Evolutionary conservation across 192 early-diverging fungal genomes (phyloP).

Genomic region (Coemansia sp.): DNA sequence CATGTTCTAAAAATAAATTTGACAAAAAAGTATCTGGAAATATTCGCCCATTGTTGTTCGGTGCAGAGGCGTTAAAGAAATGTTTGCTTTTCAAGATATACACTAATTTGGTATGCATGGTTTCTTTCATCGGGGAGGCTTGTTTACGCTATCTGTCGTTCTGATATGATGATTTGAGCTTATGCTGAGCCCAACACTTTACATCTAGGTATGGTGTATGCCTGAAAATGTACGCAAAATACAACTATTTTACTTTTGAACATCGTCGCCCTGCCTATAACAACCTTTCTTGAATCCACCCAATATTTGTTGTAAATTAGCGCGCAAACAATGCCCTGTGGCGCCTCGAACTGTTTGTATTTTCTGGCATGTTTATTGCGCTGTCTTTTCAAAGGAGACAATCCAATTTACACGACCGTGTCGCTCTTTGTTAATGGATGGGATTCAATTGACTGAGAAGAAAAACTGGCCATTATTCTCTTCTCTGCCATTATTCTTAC

Average conservation of each 20-base stretch:
- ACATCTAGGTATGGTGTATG: too few relatives aligned
- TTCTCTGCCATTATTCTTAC: background rate
- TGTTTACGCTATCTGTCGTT: background rate
- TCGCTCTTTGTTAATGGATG: conserved; percentile 1
- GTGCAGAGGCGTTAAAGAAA: background rate
- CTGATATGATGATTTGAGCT: too few relatives aligned
- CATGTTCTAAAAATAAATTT: conserved; percentile 7
- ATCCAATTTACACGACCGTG: background rate
- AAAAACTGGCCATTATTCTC: background rate
- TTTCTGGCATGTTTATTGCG: conserved; percentile 2
- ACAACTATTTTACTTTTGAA: background rate
- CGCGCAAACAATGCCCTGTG: background rate
- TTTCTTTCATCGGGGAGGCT: too few relatives aligned
- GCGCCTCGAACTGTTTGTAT: background rate
- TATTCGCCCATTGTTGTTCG: background rate
- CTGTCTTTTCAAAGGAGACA: background rate
- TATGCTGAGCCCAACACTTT: too few relatives aligned
- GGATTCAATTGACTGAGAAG: conserved; percentile 1
- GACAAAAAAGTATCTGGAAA: background rate
- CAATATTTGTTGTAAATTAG: background rate
- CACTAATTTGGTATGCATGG: too few relatives aligned
- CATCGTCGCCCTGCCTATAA: too few relatives aligned
- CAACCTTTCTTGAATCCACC: background rate
- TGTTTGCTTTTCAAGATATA: too few relatives aligned
- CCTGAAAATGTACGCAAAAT: background rate